Base-by-base conservation (phyloP, 2,329 filamentous ascomycete species). In the Elsinoe arachidis region DNA sequence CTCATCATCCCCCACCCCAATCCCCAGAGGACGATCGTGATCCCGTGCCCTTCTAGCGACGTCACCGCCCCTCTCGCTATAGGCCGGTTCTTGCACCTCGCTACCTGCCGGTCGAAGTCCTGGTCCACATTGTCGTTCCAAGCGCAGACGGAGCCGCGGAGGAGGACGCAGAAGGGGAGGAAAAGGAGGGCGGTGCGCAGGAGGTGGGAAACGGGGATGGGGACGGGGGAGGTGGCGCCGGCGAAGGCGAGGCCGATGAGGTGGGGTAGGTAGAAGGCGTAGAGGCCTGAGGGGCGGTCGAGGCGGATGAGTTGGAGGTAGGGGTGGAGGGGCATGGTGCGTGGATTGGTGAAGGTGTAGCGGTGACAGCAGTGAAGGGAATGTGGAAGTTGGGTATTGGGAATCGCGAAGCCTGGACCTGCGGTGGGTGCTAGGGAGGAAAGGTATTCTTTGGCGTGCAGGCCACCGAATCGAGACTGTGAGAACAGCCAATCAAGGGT, bases 61-160 rank as follows among this genome's bases (percentile, higher is more conserved):
- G 19, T 37, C 15, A 54, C 57, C 41, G 23, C 49, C 19, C 44
- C 46, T 47, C 55, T 21, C 7, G 55, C 52, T 5, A 80, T 76
- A 1, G 78, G 78, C 15, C 79, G 72, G 60, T 77, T 73, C 34
- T 74, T 74, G 39, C 76, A 79, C 38, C 79, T 74, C 61, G 71
- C 72, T 9, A 80, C 78, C 59, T 76, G 70, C 2, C 77, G 75
- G 62, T 83, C 80, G 54, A 80, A 69, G 44, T 79, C 76, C 49
- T 75, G 73, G 62, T 83, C 80, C 66, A 78, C 74, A 34, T 76
- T 73, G 62, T 82, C 80, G 63, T 83, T 82, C 69, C 80, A 81
- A 0, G 78, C 73, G 63, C 80, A 82, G 3, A 76, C 72, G 17
- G 74, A 74, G 23, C 77, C 74, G 54, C 78, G 73, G 67, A 70